These are phyloP conservation scores for Collybia mongolica DNA, from an alignment of 768 basidiomycete species.

Conservation along the genomic window DNA sequence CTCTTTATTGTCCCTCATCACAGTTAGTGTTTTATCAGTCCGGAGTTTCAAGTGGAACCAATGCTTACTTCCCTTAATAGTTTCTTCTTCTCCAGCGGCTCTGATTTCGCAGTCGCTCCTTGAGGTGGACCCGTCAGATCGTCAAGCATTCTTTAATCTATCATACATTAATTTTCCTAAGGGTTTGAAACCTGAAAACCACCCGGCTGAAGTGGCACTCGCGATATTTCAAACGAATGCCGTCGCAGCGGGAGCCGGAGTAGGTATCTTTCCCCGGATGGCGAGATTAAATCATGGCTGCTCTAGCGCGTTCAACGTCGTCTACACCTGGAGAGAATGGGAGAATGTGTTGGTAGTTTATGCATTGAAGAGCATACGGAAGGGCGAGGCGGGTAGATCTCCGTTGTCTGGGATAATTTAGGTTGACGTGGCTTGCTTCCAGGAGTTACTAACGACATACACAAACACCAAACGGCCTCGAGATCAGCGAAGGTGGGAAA, in stretches of 20 bases:
- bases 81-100: constrained; percentile 41
- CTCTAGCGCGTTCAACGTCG: constrained; percentile 63
- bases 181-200: constrained; percentile 31
- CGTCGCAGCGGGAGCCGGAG: constrained; percentile 48
- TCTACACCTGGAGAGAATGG: constrained; percentile 57
- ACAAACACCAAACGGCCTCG: constrained; percentile 54
- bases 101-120: constrained; percentile 37
- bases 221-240: constrained; percentile 71
- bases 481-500: constrained; percentile 49
- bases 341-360: constrained; percentile 52
- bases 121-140: constrained; percentile 28
- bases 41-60: background rate
- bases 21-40: constrained; percentile 32
- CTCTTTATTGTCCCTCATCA: constrained; percentile 49
- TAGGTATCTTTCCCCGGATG: constrained; percentile 68
- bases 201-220: constrained; percentile 47
- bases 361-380: constrained; percentile 51
- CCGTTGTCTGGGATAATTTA: constrained; percentile 1
- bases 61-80: constrained; percentile 22
- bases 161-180: constrained; percentile 55
- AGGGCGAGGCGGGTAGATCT: constrained; percentile 43
- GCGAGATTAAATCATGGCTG: constrained; percentile 71
- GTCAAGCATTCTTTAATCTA: constrained; percentile 48
- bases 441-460: constrained; percentile 67
- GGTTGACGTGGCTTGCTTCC: constrained; percentile 1